Evolutionary conservation across 2,329 filamentous ascomycete species (phyloP), one percentile per base, ranked within the genome.

Genomic region (Sporothrix dimorphospora): DNA sequence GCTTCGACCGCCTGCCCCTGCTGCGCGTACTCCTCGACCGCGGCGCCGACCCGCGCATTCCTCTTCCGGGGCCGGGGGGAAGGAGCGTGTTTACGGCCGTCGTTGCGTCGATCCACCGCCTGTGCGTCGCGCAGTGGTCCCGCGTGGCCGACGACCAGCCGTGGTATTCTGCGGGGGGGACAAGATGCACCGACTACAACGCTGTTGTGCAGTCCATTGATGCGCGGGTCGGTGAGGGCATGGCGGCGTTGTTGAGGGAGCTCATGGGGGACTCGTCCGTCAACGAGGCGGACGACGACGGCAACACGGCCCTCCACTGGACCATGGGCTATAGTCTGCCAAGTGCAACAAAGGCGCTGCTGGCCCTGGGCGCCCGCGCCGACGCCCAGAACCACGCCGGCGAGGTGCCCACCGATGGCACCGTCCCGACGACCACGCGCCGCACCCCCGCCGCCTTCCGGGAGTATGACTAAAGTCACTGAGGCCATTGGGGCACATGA

Each of bases 1-100:
- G 24, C 53, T 57, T 57, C 53, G 53, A 57, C 53, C 53, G 53
- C 27, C 53, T 57, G 53, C 53, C 53, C 12, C n/a, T n/a, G n/a
- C n/a, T n/a, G n/a, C n/a, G n/a, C n/a, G n/a, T n/a, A n/a, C n/a
- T n/a, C n/a, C n/a, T 12, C 30, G 53, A n/a, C 53, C 30, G 53
- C 53, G 53, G 53, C 53, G 24, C 21, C 24, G 53, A 57, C 53
- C 53, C 53, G 24, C 21, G 53, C 9, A 24, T 57, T 30, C 53
- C 24, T 14, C 12, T 57, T 47, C n/a, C n/a, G n/a, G n/a, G n/a
- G n/a, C 42, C 42, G 6, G 42, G 42, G 42, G 42, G 42, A 14
- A 47, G 42, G 42, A 47, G 42, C 42, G 42, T 47, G 5, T 47
- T 47, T 47, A 14, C 42, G 42, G 42, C 42, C 42, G 42, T 47